Conservation (phyloP, 2,329 filamentous ascomycete species). For the Diplodia scrobiculata region DNA sequence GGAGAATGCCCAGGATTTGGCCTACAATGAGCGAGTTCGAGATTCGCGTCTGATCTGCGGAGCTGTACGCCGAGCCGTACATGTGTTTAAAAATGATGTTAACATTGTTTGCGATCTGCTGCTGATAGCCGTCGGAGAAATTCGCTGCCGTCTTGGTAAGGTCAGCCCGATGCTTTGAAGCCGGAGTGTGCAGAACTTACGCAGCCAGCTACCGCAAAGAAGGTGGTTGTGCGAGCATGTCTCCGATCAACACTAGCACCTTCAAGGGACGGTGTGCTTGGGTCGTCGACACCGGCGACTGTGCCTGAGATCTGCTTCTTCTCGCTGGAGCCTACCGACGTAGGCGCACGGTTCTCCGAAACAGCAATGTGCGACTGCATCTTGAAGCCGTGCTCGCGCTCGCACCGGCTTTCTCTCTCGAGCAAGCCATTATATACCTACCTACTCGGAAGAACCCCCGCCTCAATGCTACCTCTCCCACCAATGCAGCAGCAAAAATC, state of each 20-base stretch:
- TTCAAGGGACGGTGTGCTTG: background rate
- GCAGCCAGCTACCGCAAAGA: slow-evolving; percentile 10
- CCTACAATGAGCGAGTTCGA: slow-evolving; percentile 41
- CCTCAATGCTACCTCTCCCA: background rate
- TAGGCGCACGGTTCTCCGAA: background rate
- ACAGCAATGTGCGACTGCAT: background rate
- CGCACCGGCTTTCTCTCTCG: background rate
- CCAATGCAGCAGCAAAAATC: background rate
- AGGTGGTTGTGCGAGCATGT: slow-evolving; percentile 2
- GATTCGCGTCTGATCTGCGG: slow-evolving; percentile 12
- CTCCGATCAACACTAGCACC: background rate
- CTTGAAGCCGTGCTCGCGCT: background rate
- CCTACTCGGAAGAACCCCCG: background rate
- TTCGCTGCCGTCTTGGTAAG: slow-evolving; percentile 8
- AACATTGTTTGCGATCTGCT: slow-evolving; percentile 7
- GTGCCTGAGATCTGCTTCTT: background rate
- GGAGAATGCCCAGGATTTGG: slow-evolving; percentile 40
- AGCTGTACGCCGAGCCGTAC: slow-evolving; percentile 6
- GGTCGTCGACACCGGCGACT: background rate
- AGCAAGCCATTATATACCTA: background rate
- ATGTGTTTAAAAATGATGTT: slow-evolving; percentile 22
- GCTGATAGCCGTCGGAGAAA: slow-evolving; percentile 18
- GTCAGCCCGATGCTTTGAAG: background rate
- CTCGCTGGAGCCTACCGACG: background rate
- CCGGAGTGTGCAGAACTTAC: background rate